Evolutionary conservation across 129 eudicot genomes (phyloP).

Genomic region (carrot (Daucus carota)): DH1_v3.0 NC_030385.2:39548001-39548500

Average conservation of each 20-base stretch:
- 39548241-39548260: conserved; percentile 47
- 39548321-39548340: conserved; percentile 67
- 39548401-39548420: neutral
- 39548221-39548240: conserved; percentile 92
- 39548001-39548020: conserved; percentile 69
- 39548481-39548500: conserved; percentile 44
- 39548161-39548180: conserved; percentile 79
- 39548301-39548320: conserved; percentile 65
- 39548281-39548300: conserved; percentile 56
- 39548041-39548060: conserved; percentile 85
- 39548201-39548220: conserved; percentile 87
- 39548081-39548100: conserved; percentile 64
- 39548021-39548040: conserved; percentile 76
- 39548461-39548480: conserved; percentile 63
- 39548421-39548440: conserved; percentile 21
- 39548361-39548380: neutral
- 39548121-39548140: conserved; percentile 95
- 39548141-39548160: conserved; percentile 63
- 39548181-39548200: conserved; percentile 38
- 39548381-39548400: neutral
- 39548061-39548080: conserved; percentile 38
- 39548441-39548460: conserved; percentile 27
- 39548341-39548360: neutral
- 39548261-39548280: conserved; percentile 46
- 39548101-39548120: conserved; percentile 95